Base-by-base conservation (phyloP, 2,329 filamentous ascomycete genomes). In the Colletotrichum sp. region DNA sequence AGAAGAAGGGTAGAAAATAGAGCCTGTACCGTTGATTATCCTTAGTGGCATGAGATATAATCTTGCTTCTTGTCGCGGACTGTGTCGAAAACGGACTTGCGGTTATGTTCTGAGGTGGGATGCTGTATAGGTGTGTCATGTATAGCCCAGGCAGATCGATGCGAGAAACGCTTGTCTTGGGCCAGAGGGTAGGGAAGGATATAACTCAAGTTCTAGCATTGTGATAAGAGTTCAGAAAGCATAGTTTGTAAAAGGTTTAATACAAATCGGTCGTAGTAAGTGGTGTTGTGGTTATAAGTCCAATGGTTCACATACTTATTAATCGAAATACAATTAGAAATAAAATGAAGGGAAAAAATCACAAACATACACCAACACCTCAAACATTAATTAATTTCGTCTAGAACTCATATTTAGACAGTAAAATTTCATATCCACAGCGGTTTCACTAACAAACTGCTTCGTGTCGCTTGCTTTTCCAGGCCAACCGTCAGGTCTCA, bases 291-390 rank as follows among this genome's bases (percentile, higher is more conserved):
- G 2, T 18, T 8, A 1, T 0, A 8, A 16, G 15, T 16, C 15
- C 15, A 1, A 8, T 0, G 1, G 1, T 16, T 8, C 0, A 8
- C 1, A 0, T 0, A 0, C 0, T 16, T 16, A 8, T 16, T 5
- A 0, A 2, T 3, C 6, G 3, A 44, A 44, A 4, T 44, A 6
- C 9, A 12, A n/a, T 5, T 2, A 1, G 2, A 12, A 3, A 49
- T 2, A 49, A 12, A 49, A 12, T 49, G 9, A 6, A 7, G 0
- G 18, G 6, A 21, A 49, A 49, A 49, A 49, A n/a, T 21, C n/a
- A 7, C 10, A 49, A n/a, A 49, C 9, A 49, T 21, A 9, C 44
- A 49, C 6, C 3, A 21, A 49, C 1, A 21, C 44, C 44, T 13
- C 9, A 1, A 49, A 49, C 3, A 2, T 49, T 0, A 2, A 21